phyloP scores from a whole-genome alignment of 495 filamentous ascomycete species.

The Cercophora sp. region DNA sequence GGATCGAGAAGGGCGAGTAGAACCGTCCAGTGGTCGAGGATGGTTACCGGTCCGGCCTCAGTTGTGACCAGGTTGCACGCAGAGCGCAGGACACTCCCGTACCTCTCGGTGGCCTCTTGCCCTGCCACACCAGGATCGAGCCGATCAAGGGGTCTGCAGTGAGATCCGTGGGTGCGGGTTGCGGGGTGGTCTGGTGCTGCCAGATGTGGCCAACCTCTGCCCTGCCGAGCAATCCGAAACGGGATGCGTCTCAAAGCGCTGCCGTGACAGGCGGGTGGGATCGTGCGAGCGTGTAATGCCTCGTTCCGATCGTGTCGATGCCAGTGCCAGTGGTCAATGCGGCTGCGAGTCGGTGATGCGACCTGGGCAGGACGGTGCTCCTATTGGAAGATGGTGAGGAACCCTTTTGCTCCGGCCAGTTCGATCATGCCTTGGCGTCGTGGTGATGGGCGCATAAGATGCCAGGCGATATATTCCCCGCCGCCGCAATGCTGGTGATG shows the following conservation, averaged over 20 bases:
- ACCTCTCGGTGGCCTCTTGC: no score
- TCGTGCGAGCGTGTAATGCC: no score
- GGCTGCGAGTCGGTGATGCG: slow-evolving; percentile 2
- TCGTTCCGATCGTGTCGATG: no score
- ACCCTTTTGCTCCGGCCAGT: slow-evolving; percentile 5
- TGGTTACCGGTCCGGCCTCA: not conserved
- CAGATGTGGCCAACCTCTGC: not conserved
- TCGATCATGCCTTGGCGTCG: slow-evolving; percentile 7
- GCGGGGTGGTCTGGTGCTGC: not conserved
- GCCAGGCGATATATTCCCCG: not conserved
- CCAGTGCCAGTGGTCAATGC: slow-evolving; percentile 16
- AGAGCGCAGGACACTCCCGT: no score
- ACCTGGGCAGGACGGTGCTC: not conserved
- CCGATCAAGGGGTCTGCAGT: slow-evolving; percentile 7
- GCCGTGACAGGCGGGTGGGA: no score
- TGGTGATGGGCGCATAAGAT: no score
- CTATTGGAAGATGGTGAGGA: slow-evolving; percentile 4
- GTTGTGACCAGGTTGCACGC: not conserved
- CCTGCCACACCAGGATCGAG: slow-evolving; percentile 1
- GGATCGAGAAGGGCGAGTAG: not conserved
- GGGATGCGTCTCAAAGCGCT: slow-evolving; percentile 10
- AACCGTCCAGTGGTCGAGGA: slow-evolving; percentile 3
- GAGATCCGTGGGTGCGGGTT: not conserved
- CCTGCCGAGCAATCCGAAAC: slow-evolving; percentile 12
- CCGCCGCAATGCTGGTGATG: slow-evolving; percentile 1